Percentiles rank a stretch among this genome's conserved stretches.
These are phyloP conservation scores for Pseudopithomyces maydicus DNA, from an alignment of 2,329 filamentous ascomycete genomes.

Conservation along the genomic window DNA sequence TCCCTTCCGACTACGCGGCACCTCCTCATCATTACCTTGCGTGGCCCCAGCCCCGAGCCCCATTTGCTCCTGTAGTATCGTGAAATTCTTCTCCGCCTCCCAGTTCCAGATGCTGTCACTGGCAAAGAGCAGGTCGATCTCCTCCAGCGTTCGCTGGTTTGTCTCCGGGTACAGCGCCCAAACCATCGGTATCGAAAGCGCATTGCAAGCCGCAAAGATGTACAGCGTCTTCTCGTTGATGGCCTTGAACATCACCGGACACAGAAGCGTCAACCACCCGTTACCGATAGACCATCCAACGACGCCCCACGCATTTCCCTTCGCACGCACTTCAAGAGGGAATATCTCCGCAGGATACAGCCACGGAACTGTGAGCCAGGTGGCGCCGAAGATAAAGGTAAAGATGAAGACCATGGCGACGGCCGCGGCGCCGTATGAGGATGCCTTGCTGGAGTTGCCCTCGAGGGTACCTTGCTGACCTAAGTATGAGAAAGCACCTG, in stretches of 20 bases:
- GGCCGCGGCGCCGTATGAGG: constrained; percentile 65
- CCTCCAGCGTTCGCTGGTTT: constrained; percentile 74
- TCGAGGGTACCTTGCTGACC: constrained; percentile 55
- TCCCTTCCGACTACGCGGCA: neutral
- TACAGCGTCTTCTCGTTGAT: constrained; percentile 75
- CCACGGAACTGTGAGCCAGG: constrained; percentile 63
- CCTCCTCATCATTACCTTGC: neutral
- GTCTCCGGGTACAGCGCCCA: constrained; percentile 78
- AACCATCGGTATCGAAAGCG: constrained; percentile 69
- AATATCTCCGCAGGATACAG: constrained; percentile 76
- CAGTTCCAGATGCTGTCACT: constrained; percentile 70
- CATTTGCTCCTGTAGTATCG: constrained; percentile 19
- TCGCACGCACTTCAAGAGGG: constrained; percentile 70
- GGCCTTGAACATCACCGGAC: constrained; percentile 56
- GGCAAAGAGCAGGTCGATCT: constrained; percentile 76
- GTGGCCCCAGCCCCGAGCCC: neutral
- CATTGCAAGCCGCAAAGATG: constrained; percentile 72
- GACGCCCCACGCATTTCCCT: constrained; percentile 77
- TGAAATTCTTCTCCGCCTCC: constrained; percentile 47
- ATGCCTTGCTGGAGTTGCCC: constrained; percentile 53
- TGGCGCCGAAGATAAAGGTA: constrained; percentile 67
- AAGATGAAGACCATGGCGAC: constrained; percentile 74
- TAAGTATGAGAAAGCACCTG: constrained; percentile 65
- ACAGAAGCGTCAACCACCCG: constrained; percentile 61
- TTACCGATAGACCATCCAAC: constrained; percentile 79